A percentile compares a stretch with the other conserved stretches of the same genome.
phyloP scores from a whole-genome alignment of 208 protist genomes.

The Trypanosoma congolense region DNA sequence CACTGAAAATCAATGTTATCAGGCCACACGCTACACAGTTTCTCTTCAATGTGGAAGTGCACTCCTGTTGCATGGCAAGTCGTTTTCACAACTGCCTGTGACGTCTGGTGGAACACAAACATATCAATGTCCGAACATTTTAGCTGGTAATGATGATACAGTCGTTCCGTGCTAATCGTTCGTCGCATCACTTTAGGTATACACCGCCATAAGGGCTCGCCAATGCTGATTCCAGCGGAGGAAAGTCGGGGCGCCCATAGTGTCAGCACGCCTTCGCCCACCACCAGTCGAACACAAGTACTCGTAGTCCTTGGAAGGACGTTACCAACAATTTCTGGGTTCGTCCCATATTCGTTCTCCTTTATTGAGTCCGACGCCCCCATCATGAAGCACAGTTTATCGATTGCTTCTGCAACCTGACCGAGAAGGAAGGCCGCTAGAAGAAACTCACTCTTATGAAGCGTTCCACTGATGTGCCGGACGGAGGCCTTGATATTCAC shows the following conservation, averaged over 20 bases:
- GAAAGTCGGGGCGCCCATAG: constrained; percentile 59
- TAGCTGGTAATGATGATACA: constrained; percentile 24
- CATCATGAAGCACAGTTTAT: constrained; percentile 5
- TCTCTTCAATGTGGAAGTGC: constrained; percentile 17
- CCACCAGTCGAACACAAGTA: constrained; percentile 14
- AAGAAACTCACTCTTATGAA: constrained; percentile 25
- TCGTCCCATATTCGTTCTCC: neutral
- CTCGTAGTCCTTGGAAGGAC: neutral
- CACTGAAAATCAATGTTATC: constrained; percentile 19
- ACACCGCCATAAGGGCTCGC: constrained; percentile 53
- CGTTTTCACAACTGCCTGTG: constrained; percentile 4
- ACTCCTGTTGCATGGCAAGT: constrained; percentile 4
- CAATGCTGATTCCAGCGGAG: constrained; percentile 39
- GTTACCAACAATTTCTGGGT: neutral
- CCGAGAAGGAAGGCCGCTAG: constrained; percentile 17
- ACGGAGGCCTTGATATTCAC: constrained; percentile 15
- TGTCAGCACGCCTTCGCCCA: constrained; percentile 16
- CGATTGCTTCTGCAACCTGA: constrained; percentile 16
- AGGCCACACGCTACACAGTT: constrained; percentile 11
- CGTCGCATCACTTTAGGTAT: constrained; percentile 22
- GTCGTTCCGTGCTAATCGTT: constrained; percentile 7
- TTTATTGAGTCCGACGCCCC: neutral
- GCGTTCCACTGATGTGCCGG: neutral
- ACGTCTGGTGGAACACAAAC: constrained; percentile 18
- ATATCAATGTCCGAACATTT: constrained; percentile 15